Percentiles rank a stretch among this genome's conserved stretches.
phyloP scores from a whole-genome alignment of 495 filamentous ascomycete genomes.

The Talaromyces wortmannii region DNA sequence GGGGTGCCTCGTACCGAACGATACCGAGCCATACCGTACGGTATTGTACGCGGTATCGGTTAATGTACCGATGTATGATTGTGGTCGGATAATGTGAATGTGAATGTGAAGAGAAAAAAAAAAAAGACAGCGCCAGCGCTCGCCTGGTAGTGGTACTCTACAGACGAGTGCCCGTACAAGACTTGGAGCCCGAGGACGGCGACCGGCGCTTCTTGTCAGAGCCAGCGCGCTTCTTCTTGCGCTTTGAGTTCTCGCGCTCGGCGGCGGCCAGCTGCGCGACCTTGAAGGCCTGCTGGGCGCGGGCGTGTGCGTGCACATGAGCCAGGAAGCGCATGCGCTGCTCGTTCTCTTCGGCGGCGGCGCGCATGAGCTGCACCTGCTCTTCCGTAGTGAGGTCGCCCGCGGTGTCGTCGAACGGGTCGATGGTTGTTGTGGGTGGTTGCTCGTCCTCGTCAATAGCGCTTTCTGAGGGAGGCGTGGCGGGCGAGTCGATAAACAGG shows the following conservation, averaged over 20 bases:
- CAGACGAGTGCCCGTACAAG: background rate
- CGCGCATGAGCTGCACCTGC: slow-evolving; percentile 33
- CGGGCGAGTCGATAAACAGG: slow-evolving; percentile 29
- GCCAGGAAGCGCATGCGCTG: slow-evolving; percentile 37
- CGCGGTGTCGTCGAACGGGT: slow-evolving; percentile 7
- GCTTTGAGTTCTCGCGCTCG: slow-evolving; percentile 18
- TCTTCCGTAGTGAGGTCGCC: slow-evolving; percentile 31
- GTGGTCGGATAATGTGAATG: background rate
- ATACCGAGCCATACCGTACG: too few relatives aligned
- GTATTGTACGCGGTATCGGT: background rate
- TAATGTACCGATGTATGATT: background rate
- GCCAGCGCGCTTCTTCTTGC: slow-evolving; percentile 18
- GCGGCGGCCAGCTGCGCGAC: slow-evolving; percentile 24
- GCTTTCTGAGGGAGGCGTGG: slow-evolving; percentile 19
- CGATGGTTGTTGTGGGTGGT: background rate
- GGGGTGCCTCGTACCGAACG: too few relatives aligned
- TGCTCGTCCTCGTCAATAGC: slow-evolving; percentile 20
- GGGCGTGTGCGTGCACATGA: slow-evolving; percentile 38
- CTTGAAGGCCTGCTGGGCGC: slow-evolving; percentile 34
- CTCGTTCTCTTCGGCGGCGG: slow-evolving; percentile 29
- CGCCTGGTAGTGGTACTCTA: background rate
- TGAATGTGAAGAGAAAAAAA: background rate
- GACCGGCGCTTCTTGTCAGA: slow-evolving; percentile 28
- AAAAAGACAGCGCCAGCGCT: slow-evolving; percentile 1
- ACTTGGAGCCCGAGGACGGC: slow-evolving; percentile 4